These are phyloP conservation scores for Sporothrix curviconia DNA, from an alignment of 2,329 filamentous ascomycete genomes.

Conservation along the genomic window DNA sequence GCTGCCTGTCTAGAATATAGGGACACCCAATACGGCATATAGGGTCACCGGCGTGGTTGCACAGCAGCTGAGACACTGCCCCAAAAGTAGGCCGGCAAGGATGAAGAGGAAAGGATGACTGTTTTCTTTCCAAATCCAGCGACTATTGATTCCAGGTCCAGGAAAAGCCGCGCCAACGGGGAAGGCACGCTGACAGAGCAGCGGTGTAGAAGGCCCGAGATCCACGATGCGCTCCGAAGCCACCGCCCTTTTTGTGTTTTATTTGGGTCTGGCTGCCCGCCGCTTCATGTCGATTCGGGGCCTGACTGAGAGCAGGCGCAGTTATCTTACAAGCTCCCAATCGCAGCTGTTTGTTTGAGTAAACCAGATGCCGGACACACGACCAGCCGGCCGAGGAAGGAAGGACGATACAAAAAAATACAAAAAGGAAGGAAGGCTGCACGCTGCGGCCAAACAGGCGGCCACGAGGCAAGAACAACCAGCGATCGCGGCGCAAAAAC, in stretches of 20 bases:
- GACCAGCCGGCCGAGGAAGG: neutral
- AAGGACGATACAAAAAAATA: neutral
- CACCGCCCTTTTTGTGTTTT: neutral
- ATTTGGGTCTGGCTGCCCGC: no score
- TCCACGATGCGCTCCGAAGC: neutral
- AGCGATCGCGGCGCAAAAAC: neutral
- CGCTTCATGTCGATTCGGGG: no score
- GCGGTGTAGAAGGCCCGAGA: slow-evolving; percentile 8
- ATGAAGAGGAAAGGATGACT: no score
- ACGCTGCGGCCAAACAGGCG: slow-evolving; percentile 7
- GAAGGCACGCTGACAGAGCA: neutral
- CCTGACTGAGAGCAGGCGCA: neutral
- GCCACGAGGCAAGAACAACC: neutral
- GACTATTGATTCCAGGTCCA: no score
- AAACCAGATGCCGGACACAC: no score
- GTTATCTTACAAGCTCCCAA: no score
- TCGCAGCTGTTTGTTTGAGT: no score
- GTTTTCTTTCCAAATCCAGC: no score
- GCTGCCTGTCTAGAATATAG: neutral
- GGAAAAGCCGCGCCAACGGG: no score
- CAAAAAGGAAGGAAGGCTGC: neutral
- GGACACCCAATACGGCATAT: neutral
- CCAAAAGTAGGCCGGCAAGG: no score
- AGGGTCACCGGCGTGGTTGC: no score
- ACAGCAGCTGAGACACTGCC: no score